Conservation (phyloP, 495 filamentous ascomycete species). For the Talaromyces ruber region DNA sequence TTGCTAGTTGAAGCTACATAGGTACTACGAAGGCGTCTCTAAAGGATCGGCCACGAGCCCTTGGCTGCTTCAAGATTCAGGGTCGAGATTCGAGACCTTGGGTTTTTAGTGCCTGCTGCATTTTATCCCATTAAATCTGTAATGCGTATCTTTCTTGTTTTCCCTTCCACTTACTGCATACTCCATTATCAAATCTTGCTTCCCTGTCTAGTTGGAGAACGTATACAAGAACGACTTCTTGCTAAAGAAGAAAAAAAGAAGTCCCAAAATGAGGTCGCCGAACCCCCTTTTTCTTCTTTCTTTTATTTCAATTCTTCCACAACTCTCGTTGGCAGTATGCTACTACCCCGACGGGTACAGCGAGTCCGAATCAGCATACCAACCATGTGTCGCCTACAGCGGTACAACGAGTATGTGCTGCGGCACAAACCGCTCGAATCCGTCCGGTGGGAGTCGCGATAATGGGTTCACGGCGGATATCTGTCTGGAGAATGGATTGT, state of each 20-base stretch:
- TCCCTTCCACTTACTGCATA: not conserved
- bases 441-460: conserved; percentile 1
- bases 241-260: not conserved
- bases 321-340: not conserved
- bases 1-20: too few relatives aligned
- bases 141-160: too few relatives aligned
- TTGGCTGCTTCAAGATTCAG: not conserved
- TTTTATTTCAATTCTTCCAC: not conserved
- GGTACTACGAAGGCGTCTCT: not conserved
- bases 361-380: not conserved
- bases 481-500: conserved; percentile 9
- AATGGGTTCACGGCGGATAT: conserved; percentile 9
- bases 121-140: not conserved
- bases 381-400: conserved; percentile 6
- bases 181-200: not conserved
- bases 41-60: not conserved
- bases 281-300: not conserved
- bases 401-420: conserved; percentile 10
- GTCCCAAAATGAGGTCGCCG: not conserved
- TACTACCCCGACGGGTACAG: not conserved
- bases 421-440: conserved; percentile 10
- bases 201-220: not conserved
- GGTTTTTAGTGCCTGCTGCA: not conserved
- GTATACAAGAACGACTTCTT: not conserved
- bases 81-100: not conserved